A percentile compares a stretch with the other conserved stretches of the same genome.
Conservation (phyloP, 106 monocot genomes). For the Dendrobium nobile region DNA sequence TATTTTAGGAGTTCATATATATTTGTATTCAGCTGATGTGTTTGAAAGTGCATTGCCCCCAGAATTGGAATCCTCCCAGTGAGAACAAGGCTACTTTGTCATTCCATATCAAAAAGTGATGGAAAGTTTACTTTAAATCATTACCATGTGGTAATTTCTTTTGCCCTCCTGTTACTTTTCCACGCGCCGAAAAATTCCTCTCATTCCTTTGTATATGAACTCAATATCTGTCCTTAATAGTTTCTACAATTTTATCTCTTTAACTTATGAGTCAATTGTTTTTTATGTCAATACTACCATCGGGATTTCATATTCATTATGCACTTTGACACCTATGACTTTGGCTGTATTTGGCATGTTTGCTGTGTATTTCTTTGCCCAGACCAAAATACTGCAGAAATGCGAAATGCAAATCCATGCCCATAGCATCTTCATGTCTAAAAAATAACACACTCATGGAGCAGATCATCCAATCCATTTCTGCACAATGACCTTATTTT, state of each 20-base stretch:
- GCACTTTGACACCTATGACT: background rate
- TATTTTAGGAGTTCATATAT: constrained; percentile 85
- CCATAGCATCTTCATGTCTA: background rate
- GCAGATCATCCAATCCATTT: background rate
- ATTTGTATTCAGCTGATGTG: constrained; percentile 83
- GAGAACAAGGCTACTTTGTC: constrained; percentile 71
- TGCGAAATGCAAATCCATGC: background rate
- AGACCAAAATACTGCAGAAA: background rate
- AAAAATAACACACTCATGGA: background rate
- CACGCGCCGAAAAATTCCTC: background rate
- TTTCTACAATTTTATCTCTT: constrained; percentile 1
- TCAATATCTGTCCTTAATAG: background rate
- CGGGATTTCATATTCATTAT: background rate
- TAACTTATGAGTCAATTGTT: background rate
- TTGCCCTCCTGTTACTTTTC: background rate
- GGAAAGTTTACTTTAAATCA: constrained; percentile 80
- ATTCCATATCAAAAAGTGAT: constrained; percentile 74
- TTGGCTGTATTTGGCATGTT: background rate
- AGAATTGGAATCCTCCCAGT: constrained; percentile 48
- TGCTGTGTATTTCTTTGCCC: background rate
- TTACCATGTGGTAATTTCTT: constrained; percentile 87
- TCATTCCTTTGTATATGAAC: background rate
- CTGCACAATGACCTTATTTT: background rate
- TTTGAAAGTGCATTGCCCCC: constrained; percentile 54
- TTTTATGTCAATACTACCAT: background rate